Conservation (phyloP, 805 yeast genomes). For the Kuraishia capsulata region DNA sequence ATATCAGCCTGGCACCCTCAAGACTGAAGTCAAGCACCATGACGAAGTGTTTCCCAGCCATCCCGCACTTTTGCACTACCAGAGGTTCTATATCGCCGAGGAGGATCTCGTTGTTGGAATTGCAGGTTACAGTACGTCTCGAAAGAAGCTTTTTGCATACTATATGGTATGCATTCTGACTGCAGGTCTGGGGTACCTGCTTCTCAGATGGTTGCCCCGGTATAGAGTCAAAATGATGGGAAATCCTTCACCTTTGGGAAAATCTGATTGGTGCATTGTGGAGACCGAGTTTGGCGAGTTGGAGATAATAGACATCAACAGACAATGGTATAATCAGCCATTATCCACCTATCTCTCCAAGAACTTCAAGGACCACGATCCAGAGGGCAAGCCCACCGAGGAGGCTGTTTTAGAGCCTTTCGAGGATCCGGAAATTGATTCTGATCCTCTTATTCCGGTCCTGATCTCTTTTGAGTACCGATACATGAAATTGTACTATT, state of each 20-base stretch:
- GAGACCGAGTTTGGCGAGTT: slow-evolving; percentile 93
- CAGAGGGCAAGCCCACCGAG: slow-evolving; percentile 8
- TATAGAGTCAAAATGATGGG: slow-evolving; percentile 65
- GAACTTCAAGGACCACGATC: slow-evolving; percentile 12
- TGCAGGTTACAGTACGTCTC: slow-evolving; percentile 71
- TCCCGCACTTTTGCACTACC: slow-evolving; percentile 41
- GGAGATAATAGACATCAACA: slow-evolving; percentile 43
- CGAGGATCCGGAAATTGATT: slow-evolving; percentile 17
- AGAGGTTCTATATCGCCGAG: slow-evolving; percentile 87
- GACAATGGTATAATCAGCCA: slow-evolving; percentile 60
- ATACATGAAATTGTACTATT: slow-evolving; percentile 72
- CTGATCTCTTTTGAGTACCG: slow-evolving; percentile 72
- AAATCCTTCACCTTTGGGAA: slow-evolving; percentile 55
- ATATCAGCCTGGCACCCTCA: slow-evolving; percentile 8
- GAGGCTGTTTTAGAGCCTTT: slow-evolving; percentile 13
- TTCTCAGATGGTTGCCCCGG: slow-evolving; percentile 82
- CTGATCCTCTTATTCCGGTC: slow-evolving; percentile 61
- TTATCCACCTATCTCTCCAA: slow-evolving; percentile 55
- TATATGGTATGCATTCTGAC: slow-evolving; percentile 47
- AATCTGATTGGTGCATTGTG: slow-evolving; percentile 85
- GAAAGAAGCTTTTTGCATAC: slow-evolving; percentile 36
- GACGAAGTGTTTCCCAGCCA: slow-evolving; percentile 32
- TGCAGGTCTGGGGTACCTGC: slow-evolving; percentile 62
- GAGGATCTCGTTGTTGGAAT: slow-evolving; percentile 92
- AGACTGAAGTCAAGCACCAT: slow-evolving; percentile 22